Conservation (phyloP, 306 rosid genomes). For the Rosa multiflora region DNA sequence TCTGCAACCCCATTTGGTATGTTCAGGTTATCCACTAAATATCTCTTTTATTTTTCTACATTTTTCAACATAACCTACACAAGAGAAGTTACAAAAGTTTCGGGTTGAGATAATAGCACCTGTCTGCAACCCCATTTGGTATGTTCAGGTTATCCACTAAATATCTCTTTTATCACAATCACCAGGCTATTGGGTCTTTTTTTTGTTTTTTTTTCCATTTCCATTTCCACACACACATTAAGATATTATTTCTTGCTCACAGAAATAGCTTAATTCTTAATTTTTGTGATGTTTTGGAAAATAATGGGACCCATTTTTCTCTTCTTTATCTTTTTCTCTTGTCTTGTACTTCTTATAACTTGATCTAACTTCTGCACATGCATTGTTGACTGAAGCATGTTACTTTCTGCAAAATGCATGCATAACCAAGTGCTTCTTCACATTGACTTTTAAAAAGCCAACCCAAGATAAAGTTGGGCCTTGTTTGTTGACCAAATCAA, state of each 20-base stretch:
- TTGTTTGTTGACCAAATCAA: conserved; percentile 56
- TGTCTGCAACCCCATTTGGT: background rate
- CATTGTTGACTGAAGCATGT: conserved; percentile 74
- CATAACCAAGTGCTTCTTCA: conserved; percentile 47
- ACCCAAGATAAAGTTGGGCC: conserved; percentile 27
- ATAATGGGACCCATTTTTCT: background rate
- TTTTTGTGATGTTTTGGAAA: background rate
- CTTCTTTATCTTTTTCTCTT: background rate
- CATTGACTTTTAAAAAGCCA: conserved; percentile 43
- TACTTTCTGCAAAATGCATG: conserved; percentile 50
- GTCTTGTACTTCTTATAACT: conserved; percentile 13
- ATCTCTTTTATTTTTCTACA: background rate
- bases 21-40: background rate
- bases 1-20: background rate
- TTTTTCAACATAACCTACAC: background rate
- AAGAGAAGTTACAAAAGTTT: background rate
- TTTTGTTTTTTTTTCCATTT: background rate
- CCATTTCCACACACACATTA: background rate
- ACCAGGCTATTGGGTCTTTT: background rate
- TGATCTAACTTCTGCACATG: conserved; percentile 51
- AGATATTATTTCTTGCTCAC: background rate
- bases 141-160: no score
- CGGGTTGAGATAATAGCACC: background rate
- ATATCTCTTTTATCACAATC: background rate
- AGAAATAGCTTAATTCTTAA: background rate